Conservation (phyloP, 208 protist species). For the Endotrypanum monterogeii region DNA sequence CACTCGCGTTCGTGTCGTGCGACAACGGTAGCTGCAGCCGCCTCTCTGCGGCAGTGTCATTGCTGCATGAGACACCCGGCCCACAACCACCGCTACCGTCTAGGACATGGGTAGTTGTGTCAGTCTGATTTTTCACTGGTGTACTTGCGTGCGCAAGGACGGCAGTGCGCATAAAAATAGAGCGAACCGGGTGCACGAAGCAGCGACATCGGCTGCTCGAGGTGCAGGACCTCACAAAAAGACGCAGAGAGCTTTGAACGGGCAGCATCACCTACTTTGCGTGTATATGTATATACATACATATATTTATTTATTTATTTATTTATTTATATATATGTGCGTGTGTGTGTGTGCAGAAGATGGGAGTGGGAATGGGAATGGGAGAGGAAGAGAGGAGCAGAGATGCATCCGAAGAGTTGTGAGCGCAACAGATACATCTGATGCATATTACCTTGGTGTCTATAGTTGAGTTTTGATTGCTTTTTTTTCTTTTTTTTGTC, state of each 20-base stretch:
- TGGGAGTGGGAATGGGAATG: background rate
- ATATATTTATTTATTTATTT: background rate
- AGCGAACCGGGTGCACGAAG: background rate
- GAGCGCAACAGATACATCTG: too few relatives aligned
- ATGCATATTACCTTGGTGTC: too few relatives aligned
- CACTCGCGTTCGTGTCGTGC: background rate
- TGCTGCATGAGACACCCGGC: too few relatives aligned
- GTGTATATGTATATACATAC: background rate
- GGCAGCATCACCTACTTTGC: constrained; percentile 1
- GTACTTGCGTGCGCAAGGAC: background rate
- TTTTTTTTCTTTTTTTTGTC: too few relatives aligned
- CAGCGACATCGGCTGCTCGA: background rate
- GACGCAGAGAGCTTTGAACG: background rate
- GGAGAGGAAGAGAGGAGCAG: background rate
- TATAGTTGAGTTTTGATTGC: too few relatives aligned
- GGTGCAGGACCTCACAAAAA: background rate
- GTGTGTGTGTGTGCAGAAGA: background rate
- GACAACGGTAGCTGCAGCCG: background rate
- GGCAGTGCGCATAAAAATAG: background rate
- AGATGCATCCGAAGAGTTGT: background rate
- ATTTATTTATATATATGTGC: background rate
- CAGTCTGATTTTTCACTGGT: background rate
- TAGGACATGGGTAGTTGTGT: background rate
- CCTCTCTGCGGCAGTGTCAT: background rate
- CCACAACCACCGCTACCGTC: background rate